These are phyloP conservation scores for Mycena latifolia DNA, from an alignment of 768 basidiomycete species.

Conservation along the genomic window DNA sequence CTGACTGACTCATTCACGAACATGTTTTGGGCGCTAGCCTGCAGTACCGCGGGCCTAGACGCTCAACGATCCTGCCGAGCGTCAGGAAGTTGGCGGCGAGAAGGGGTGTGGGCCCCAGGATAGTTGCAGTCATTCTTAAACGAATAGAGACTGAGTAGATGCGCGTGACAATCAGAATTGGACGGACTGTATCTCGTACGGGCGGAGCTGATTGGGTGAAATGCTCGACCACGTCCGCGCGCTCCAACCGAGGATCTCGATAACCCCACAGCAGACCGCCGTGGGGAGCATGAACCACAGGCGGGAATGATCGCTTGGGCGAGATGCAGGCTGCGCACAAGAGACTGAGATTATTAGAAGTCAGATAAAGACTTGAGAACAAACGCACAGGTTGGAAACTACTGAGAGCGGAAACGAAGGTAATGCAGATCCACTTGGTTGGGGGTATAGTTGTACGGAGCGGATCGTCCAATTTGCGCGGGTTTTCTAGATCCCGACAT, in stretches of 20 bases:
- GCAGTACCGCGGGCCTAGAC: conserved; percentile 29
- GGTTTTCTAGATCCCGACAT: too few relatives aligned
- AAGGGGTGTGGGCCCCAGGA: conserved; percentile 25
- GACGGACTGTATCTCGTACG: conserved; percentile 33
- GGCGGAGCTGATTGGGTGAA: conserved; percentile 5
- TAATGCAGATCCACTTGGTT: conserved; percentile 27
- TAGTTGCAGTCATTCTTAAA: too few relatives aligned
- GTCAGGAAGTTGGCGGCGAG: conserved; percentile 34
- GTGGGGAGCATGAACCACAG: conserved; percentile 32
- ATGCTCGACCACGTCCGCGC: conserved; percentile 30
- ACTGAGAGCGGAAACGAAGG: conserved; percentile 20
- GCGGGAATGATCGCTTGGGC: conserved; percentile 22
- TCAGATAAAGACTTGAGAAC: background rate
- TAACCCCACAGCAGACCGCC: conserved; percentile 23
- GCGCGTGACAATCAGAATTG: too few relatives aligned
- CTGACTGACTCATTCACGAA: background rate
- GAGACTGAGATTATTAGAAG: background rate
- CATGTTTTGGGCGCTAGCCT: conserved; percentile 30
- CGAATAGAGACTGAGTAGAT: background rate
- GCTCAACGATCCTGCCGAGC: conserved; percentile 27
- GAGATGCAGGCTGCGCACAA: conserved; percentile 23
- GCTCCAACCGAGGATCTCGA: conserved; percentile 30
- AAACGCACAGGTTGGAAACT: conserved; percentile 15
- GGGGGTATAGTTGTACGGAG: conserved; percentile 30
- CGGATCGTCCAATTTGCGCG: too few relatives aligned